Conservation (phyloP, 78 protist genomes). For the Isochrysis galbana region DNA sequence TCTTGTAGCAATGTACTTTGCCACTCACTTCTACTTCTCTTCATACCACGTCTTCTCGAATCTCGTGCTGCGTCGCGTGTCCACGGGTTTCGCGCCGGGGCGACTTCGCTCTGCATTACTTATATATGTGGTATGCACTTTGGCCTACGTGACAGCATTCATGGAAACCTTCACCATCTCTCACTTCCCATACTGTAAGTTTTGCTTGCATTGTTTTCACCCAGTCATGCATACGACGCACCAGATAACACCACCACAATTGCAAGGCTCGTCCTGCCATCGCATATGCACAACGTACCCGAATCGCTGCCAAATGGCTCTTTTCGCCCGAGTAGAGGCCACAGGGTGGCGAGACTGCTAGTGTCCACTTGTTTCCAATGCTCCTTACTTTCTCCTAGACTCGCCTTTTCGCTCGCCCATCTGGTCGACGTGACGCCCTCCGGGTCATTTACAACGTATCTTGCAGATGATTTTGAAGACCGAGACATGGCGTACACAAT, state of each 20-base stretch:
- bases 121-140: neutral
- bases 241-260: no score
- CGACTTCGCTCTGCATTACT: neutral
- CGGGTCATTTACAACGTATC: no score
- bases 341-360: no score
- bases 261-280: no score
- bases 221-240: no score
- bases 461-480: neutral
- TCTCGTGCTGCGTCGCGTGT: neutral
- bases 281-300: no score
- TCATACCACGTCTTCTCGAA: neutral
- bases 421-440: no score
- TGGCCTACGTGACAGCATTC: neutral
- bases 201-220: neutral
- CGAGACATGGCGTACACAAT: neutral
- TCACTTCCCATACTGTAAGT: neutral
- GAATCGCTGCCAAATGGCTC: no score
- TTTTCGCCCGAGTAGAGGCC: no score
- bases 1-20: neutral
- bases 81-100: neutral
- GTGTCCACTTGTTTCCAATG: no score
- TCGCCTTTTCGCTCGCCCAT: no score
- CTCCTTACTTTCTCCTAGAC: no score
- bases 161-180: conserved; percentile 21
- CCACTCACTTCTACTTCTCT: conserved; percentile 13